Evolutionary conservation across 1,284 basidiomycete species (phyloP).

Genomic region (Quambalaria eucalypti): DNA sequence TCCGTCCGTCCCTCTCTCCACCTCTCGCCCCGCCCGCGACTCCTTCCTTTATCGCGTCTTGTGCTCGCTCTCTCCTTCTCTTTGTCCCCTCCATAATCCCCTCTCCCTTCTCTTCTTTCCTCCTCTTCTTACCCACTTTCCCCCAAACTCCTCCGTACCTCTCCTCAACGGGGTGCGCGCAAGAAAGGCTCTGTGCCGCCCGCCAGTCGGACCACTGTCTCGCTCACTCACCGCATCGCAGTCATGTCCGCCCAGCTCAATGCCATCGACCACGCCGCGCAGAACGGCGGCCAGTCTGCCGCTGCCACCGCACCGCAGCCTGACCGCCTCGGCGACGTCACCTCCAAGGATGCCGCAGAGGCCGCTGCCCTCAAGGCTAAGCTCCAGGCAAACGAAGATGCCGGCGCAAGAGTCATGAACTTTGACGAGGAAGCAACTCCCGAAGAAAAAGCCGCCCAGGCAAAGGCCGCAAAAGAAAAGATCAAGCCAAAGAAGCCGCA

Average conservation of each 20-base stretch:
- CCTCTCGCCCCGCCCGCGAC: too few relatives aligned
- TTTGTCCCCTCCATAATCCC: too few relatives aligned
- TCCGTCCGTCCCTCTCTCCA: too few relatives aligned
- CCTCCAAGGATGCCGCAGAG: constrained; percentile 10
- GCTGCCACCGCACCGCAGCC: constrained; percentile 3
- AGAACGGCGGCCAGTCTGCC: constrained; percentile 2
- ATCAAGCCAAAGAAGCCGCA: constrained; percentile 20
- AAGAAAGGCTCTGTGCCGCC: too few relatives aligned
- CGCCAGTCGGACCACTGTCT: too few relatives aligned
- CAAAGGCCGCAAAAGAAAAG: constrained; percentile 20
- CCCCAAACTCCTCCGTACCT: too few relatives aligned
- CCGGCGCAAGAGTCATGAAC: constrained; percentile 30
- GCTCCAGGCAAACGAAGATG: constrained; percentile 20
- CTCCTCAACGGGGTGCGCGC: too few relatives aligned
- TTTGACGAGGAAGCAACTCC: constrained; percentile 40
- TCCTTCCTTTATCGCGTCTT: too few relatives aligned
- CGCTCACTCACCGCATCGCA: too few relatives aligned
- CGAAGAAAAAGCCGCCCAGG: constrained; percentile 34
- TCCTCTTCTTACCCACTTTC: too few relatives aligned
- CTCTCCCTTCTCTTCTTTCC: too few relatives aligned
- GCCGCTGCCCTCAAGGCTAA: constrained; percentile 13
- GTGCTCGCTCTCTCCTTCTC: too few relatives aligned
- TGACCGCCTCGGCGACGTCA: constrained; percentile 6
- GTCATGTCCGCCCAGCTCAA: neutral
- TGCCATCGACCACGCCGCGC: constrained; percentile 4